These are phyloP conservation scores for Paracorniculantispora psalliotae DNA, from an alignment of 2,329 filamentous ascomycete genomes.

Conservation along the genomic window DNA sequence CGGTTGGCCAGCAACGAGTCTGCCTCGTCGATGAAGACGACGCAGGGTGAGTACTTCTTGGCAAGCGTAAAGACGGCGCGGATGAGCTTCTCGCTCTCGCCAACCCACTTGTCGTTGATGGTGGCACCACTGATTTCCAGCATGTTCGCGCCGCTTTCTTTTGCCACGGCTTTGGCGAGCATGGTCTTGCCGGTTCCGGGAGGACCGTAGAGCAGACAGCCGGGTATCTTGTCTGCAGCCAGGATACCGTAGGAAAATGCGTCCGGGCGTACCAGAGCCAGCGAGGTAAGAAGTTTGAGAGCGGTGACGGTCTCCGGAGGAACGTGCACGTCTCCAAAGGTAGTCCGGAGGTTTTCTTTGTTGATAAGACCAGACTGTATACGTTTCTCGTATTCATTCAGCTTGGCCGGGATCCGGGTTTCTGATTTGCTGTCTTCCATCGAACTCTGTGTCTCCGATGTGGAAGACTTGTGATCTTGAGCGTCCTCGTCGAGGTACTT, in stretches of 20 bases:
- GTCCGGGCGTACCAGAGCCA: constrained; percentile 82
- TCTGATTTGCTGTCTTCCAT: constrained; percentile 26
- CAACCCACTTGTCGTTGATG: constrained; percentile 94
- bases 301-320: constrained; percentile 78
- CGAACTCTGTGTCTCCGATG: constrained; percentile 23
- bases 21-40: constrained; percentile 96
- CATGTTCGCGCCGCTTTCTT: constrained; percentile 63
- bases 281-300: constrained; percentile 79
- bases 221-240: constrained; percentile 84
- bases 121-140: constrained; percentile 88
- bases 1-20: constrained; percentile 86
- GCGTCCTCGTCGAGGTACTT: constrained; percentile 26
- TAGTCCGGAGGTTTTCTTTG: constrained; percentile 74
- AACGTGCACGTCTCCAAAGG: constrained; percentile 82
- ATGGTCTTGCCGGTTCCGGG: constrained; percentile 75
- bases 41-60: constrained; percentile 83
- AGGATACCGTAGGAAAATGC: constrained; percentile 96
- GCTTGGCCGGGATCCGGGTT: constrained; percentile 34
- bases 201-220: constrained; percentile 81
- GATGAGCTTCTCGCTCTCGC: constrained; percentile 94
- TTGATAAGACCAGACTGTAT: constrained; percentile 79
- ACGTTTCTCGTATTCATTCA: constrained; percentile 75
- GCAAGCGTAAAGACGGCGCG: constrained; percentile 86
- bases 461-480: constrained; percentile 19
- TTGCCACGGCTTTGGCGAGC: constrained; percentile 63